Base-by-base conservation (phyloP, 2,329 filamentous ascomycete species). In the Ophiostoma perfectum region DNA sequence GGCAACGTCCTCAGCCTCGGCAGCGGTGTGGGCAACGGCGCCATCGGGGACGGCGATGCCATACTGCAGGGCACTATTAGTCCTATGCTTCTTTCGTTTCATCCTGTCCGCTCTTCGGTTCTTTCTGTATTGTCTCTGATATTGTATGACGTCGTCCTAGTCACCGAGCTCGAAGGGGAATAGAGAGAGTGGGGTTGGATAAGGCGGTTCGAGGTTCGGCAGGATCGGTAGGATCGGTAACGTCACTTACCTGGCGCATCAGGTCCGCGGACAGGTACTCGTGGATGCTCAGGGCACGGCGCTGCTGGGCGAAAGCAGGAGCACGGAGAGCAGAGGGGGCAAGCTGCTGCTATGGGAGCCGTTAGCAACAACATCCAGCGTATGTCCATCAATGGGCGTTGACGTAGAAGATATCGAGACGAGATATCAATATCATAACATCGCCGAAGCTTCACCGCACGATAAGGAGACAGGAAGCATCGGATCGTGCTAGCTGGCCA, bases 261-360 rank as follows among this genome's bases (percentile, higher is more conserved):
- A 99, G 89, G 80, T 93, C 91, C 75, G 93, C 92, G 75, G 95
- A 97, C 77, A 94, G 90, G 83, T 97, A 98, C 84, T 99, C 95
- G 85, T 99, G 95, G 77, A 99, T 97, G 78, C 92, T 95, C 78
- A 99, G 87, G 77, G 90, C 89, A 83, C 95, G 88, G 81, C 86
- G 87, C 82, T 97, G 93, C 81, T 95, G 86, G 74, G 81, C 85
- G 76, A 68, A 47, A 76, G 88, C 85, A 81, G 91, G 83, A 73
- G 86, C 80, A 81, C 84, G 85, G 76, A 83, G 77, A 72, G 81
- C 78, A 73, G 67, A 65, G 27, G 83, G 80, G 66, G 81, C 78
- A 74, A 80, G 74, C 76, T 81, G 75, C 69, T 76, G 76, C 75
- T 78, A 27, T 27, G 73, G 2, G 16, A 1, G n/a, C 11, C 0